Evolutionary conservation across 768 basidiomycete species (phyloP), one percentile per base, ranked within the genome.

Genomic region (Podaxis sp.): DNA sequence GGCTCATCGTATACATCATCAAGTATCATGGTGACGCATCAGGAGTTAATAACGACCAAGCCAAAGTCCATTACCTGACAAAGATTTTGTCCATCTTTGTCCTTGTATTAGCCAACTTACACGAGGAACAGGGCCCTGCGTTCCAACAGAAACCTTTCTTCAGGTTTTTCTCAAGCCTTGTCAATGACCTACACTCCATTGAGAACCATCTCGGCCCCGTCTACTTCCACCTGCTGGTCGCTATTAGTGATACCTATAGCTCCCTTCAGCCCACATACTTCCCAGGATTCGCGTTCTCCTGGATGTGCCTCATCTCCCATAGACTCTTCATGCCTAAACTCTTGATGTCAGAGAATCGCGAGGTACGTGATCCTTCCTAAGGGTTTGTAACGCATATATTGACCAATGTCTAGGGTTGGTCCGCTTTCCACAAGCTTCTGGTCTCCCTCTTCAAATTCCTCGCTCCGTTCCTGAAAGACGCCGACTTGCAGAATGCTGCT

Each of bases 131-230:
- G 72, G 94, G 93, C 2, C 77, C 85, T 0, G 80, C 85, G 57
- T 99, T 99, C 82, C 90, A 95, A 68, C 94, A 96, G 73, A 94
- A 98, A 72, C 96, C 97, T 0, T 98, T 98, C 80, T 96, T 95
- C 78, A 86, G 97, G 56, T 96, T 99, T 77, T 98, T 98, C 79
- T 98, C 95, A 13, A 95, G 92, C 69, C 82, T 99, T 59, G 79
- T 99, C 71, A 94, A 91, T 65, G 97, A 99, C 71, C 74, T 99
- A 37, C 89, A 93, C 64, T 74, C 87, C 28, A 88, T 98, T 66
- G 95, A 97, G 74, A 78, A 82, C 25, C 87, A 87, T 68, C 82
- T 98, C 7, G 94, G 93, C 2, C 79, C 89, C 2, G 93, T 93
- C 0, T 98, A 98, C 73, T 91, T 93, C 80, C 90, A 90, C 66